Conservation (phyloP, 768 basidiomycete genomes). For the Hysterangium stoloniferum region DNA sequence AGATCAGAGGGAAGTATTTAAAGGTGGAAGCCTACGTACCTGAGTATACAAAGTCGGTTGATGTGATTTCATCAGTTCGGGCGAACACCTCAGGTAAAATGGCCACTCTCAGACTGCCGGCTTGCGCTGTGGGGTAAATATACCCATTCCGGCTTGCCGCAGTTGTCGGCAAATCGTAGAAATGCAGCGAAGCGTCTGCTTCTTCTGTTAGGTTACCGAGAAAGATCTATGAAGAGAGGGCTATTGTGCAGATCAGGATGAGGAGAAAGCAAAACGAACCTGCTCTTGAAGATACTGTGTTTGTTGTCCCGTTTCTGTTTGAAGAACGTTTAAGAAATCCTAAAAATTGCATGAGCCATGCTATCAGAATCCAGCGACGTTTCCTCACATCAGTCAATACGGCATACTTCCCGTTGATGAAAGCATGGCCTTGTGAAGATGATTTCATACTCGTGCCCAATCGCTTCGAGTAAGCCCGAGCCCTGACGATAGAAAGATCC, state of each 20-base stretch:
- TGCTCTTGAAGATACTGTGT: constrained; percentile 66
- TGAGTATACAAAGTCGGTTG: constrained; percentile 55
- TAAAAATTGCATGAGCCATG: constrained; percentile 21
- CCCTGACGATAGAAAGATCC: constrained; percentile 34
- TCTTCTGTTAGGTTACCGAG: constrained; percentile 47
- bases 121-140: constrained; percentile 48
- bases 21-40: constrained; percentile 32
- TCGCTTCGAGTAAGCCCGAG: constrained; percentile 48
- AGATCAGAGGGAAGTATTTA: background rate
- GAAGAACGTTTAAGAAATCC: constrained; percentile 60
- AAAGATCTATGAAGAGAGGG: constrained; percentile 40
- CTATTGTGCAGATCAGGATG: background rate
- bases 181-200: constrained; percentile 59
- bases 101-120: constrained; percentile 42
- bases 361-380: background rate
- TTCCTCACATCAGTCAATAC: constrained; percentile 50
- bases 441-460: constrained; percentile 39
- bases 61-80: constrained; percentile 29
- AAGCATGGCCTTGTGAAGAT: constrained; percentile 53
- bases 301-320: constrained; percentile 49
- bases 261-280: constrained; percentile 32
- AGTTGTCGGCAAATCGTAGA: constrained; percentile 82
- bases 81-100: constrained; percentile 49
- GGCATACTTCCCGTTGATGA: constrained; percentile 84
- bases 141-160: constrained; percentile 64